A percentile compares a stretch with the other conserved stretches of the same genome.
phyloP scores from a whole-genome alignment of 257 asterid species.

The Ligustrum vulgare region DNA sequence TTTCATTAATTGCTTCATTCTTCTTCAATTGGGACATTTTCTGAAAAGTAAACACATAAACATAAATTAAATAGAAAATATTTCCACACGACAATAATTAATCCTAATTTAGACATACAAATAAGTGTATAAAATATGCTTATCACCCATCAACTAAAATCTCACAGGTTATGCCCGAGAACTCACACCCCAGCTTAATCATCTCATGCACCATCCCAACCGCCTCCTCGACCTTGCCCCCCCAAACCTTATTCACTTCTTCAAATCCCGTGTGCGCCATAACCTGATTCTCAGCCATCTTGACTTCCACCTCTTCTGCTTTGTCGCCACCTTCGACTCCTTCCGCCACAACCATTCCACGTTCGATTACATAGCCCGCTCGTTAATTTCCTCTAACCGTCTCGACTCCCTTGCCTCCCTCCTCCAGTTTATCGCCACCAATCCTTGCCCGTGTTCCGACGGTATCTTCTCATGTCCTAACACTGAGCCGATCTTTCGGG shows the following conservation, averaged over 20 bases:
- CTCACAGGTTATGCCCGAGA: conserved; percentile 75
- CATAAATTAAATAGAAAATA: too few species aligned
- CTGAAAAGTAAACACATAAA: too few species aligned
- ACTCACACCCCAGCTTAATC: conserved; percentile 70
- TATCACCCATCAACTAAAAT: conserved; percentile 67
- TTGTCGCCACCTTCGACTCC: conserved; percentile 76
- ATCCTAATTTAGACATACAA: too few species aligned
- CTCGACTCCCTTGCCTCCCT: conserved; percentile 64
- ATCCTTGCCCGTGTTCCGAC: conserved; percentile 93
- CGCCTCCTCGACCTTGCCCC: conserved; percentile 69
- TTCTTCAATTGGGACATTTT: too few species aligned
- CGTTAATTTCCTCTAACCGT: conserved; percentile 74
- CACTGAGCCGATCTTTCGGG: conserved; percentile 69
- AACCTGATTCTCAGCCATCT: conserved; percentile 79
- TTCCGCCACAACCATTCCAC: conserved; percentile 94
- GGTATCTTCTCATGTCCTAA: conserved; percentile 83
- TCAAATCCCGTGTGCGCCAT: conserved; percentile 66
- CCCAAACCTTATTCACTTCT: conserved; percentile 67
- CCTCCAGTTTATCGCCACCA: conserved; percentile 70
- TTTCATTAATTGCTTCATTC: too few species aligned
- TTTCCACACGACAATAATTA: too few species aligned
- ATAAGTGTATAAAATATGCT: too few species aligned
- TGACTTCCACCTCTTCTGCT: conserved; percentile 83
- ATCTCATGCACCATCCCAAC: conserved; percentile 82
- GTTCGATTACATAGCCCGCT: conserved; percentile 74